phyloP scores from a whole-genome alignment of 495 filamentous ascomycete species.

The Schizothecium vesticola region DNA sequence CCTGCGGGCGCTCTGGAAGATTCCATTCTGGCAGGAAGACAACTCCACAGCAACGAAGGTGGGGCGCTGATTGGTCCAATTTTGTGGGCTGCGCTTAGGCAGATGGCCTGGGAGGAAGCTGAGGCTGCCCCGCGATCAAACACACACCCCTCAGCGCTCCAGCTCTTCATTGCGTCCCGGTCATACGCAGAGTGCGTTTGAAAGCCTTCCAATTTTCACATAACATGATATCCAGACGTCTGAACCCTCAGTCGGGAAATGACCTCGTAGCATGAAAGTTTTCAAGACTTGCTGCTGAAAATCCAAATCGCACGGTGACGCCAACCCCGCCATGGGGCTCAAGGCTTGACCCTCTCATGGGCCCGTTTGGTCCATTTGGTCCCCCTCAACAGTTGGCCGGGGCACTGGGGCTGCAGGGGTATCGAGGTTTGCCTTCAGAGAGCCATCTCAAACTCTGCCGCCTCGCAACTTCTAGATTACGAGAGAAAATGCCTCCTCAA shows the following conservation, averaged over 20 bases:
- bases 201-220: neutral
- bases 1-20: conserved; percentile 19
- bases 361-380: too few species aligned
- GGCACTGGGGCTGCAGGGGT: neutral
- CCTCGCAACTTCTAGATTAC: neutral
- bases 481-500: neutral
- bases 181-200: neutral
- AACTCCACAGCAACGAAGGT: conserved; percentile 24
- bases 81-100: conserved; percentile 16
- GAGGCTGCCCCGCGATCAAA: conserved; percentile 17
- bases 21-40: neutral
- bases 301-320: neutral
- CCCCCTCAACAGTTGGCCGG: too few species aligned
- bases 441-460: neutral
- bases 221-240: too few species aligned
- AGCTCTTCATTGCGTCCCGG: neutral
- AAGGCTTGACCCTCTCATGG: neutral
- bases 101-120: conserved; percentile 8
- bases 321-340: neutral
- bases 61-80: conserved; percentile 22
- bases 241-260: neutral
- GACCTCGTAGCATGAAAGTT: neutral
- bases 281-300: neutral
- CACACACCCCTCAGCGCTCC: neutral
- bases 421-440: neutral